Evolutionary conservation across 1,284 basidiomycete genomes (phyloP), one percentile per base, ranked within the genome.

Genomic region (Melampsora medusae): DNA sequence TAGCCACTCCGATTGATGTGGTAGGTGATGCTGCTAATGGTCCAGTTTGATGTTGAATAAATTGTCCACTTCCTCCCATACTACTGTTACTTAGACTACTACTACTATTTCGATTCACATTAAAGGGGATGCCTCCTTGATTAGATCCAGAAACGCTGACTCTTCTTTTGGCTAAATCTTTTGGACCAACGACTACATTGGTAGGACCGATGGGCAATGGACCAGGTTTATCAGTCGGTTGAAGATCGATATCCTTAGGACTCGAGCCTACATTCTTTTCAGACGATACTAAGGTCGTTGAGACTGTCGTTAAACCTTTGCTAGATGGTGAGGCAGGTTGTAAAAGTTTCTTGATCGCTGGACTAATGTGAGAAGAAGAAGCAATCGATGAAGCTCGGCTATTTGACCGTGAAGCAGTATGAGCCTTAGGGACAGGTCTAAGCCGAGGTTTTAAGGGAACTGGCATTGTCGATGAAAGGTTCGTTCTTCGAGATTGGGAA

Each of bases 401-500:
- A 3, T 61, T 53, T 28, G 71, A 67, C 17, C 49, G 31, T 25
- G 71, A 66, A 48, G 71, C 53, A 25, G 19, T 66, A 31, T 25
- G 46, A 17, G 71, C 71, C 38, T 74, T 74, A 0, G 71, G 71
- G 10, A 74, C 71, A 22, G 71, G 71, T 53, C 71, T 35, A 9
- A 38, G 50, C n/a, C 71, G 62, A 25, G 71, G 71, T 42, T 67
- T 66, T n/a, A 53, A 53, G 10, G 53, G 71, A 17, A 53, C 49
- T 42, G 50, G 62, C n/a, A 59, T 66, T 5, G 62, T 28, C 14
- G 60, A 50, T 5, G 61, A 64, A 9, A 16, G 31, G 19, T 22
- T 33, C 19, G 46, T 66, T 56, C 64, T 62, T 22, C 48, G 25
- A 3, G 31, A 25, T 38, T 50, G 53, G 31, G 71, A 67, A 9